Conservation (phyloP, 2,329 filamentous ascomycete genomes). For the Fusarium sp. region DNA sequence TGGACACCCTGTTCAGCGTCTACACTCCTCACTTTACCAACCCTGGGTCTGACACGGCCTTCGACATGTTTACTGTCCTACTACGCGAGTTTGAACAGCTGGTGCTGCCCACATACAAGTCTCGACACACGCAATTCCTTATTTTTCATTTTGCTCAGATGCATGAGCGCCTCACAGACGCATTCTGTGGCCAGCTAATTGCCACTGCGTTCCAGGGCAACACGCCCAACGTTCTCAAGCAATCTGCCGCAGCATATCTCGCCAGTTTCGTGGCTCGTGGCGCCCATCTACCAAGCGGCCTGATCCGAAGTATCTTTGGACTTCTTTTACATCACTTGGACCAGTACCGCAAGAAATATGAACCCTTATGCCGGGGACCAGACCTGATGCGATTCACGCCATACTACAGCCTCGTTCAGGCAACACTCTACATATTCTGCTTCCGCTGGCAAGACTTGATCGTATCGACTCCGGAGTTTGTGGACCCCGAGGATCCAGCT, state of each 20-base stretch:
- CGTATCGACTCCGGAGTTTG: slow-evolving; percentile 65
- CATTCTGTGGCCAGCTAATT: slow-evolving; percentile 80
- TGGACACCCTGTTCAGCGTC: slow-evolving; percentile 87
- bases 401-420: slow-evolving; percentile 90
- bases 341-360: slow-evolving; percentile 75
- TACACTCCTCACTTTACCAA: slow-evolving; percentile 78
- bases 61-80: slow-evolving; percentile 79
- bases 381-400: slow-evolving; percentile 84
- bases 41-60: slow-evolving; percentile 73
- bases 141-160: slow-evolving; percentile 94
- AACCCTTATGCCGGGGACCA: slow-evolving; percentile 80
- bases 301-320: slow-evolving; percentile 84
- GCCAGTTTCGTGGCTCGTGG: slow-evolving; percentile 94
- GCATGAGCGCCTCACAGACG: slow-evolving; percentile 79
- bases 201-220: slow-evolving; percentile 63
- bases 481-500: slow-evolving; percentile 69
- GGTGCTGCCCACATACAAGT: slow-evolving; percentile 90
- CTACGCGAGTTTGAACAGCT: slow-evolving; percentile 87
- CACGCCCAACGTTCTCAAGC: slow-evolving; percentile 76
- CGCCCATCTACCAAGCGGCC: slow-evolving; percentile 77
- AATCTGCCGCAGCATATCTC: slow-evolving; percentile 90
- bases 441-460: slow-evolving; percentile 96
- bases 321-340: slow-evolving; percentile 83
- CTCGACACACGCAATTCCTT: slow-evolving; percentile 93
- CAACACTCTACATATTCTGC: slow-evolving; percentile 93